Evolutionary conservation across 129 eudicot species (phyloP).

Genomic region (Helianthus annuus): HanXRQr2.0-SUNRISE NC_035438.2:106451225-106451724

Average conservation of each 20-base stretch:
- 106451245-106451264: conserved; percentile 49
- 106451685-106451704: conserved; percentile 38
- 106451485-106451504: conserved; percentile 37
- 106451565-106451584: conserved; percentile 41
- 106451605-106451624: conserved; percentile 34
- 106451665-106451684: conserved; percentile 56
- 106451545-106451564: conserved; percentile 48
- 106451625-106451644: conserved; percentile 40
- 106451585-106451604: conserved; percentile 49
- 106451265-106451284: conserved; percentile 42
- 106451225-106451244: conserved; percentile 43
- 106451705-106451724: conserved; percentile 25
- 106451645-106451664: conserved; percentile 41
- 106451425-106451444: conserved; percentile 42
- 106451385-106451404: conserved; percentile 39
- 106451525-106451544: conserved; percentile 44
- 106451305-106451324: conserved; percentile 32
- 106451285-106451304: conserved; percentile 37
- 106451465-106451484: conserved; percentile 31
- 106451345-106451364: conserved; percentile 52
- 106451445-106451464: conserved; percentile 46
- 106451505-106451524: conserved; percentile 49
- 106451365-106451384: conserved; percentile 37
- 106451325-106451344: conserved; percentile 52
- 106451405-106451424: conserved; percentile 39